Evolutionary conservation across 495 filamentous ascomycete genomes (phyloP), one percentile per base, ranked within the genome.

Genomic region (Cercophora newfieldiana): DNA sequence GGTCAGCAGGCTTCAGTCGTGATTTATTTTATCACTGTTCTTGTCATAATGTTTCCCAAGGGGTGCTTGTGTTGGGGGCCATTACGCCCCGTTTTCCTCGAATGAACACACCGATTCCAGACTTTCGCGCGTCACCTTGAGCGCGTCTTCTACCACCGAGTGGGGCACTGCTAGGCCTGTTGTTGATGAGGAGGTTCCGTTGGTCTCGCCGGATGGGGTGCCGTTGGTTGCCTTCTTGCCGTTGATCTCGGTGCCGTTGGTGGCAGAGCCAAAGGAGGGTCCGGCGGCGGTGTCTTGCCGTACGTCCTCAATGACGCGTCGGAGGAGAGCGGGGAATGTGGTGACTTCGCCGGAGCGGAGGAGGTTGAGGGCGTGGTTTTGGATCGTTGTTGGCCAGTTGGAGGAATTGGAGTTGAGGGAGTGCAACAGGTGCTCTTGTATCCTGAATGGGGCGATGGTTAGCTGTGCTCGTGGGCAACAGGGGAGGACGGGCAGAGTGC

Each of bases 371-470:
- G 83, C 84, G 76, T 84, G 80, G 49, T 70, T 68, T 61, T 84
- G 81, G 61, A 87, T 72, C 44, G 74, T 51, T n/a, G 81, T 82
- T 2, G 83, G 83, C 84, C 84, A 87, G 76, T 87, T 85, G 66
- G 80, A 73, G 19, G 71, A 68, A 72, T 82, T 74, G 6, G 83
- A 68, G 71, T 85, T 72, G 58, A 86, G 83, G 19, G 80, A 71
- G 74, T 85, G 82, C 6, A 84, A 77, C 69, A 87, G 79, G 57
- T 77, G 72, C n/a, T 85, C 82, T 75, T 87, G 83, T 66, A 87
- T 87, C 69, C 84, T 86, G 67, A 26, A 14, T n/a, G 25, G 18
- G 10, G 16, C 19, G 4, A 14, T 60, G 58, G 58, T 60, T 48
- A 60, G 31, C 19, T 10, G 59, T 75, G 65, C 68, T 62, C 31